A percentile compares a stretch with the other conserved stretches of the same genome.
Conservation (phyloP, 2,329 filamentous ascomycete species). For the Clarireedia monteithiana region DNA sequence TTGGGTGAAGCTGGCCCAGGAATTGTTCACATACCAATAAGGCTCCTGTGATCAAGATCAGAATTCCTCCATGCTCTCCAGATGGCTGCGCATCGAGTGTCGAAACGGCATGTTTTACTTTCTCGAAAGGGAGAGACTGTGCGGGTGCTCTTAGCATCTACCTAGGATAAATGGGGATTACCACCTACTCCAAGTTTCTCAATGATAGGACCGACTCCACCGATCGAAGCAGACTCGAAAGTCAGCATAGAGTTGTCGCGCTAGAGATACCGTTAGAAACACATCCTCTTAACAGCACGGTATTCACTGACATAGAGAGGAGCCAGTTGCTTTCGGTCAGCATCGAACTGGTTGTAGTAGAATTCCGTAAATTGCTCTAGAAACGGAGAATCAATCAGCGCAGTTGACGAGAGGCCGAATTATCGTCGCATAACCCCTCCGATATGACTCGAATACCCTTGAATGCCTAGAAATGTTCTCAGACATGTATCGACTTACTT, state of each 20-base stretch:
- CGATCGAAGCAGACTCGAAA: conserved; percentile 66
- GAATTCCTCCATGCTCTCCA: conserved; percentile 56
- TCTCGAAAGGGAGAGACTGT: conserved; percentile 70
- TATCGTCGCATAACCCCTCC: not conserved
- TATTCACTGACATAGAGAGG: conserved; percentile 67
- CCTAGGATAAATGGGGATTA: not conserved
- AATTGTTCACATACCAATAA: conserved; percentile 56
- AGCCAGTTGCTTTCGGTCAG: conserved; percentile 54
- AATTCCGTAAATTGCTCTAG: conserved; percentile 79
- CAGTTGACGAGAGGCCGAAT: not conserved
- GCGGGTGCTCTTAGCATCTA: conserved; percentile 10
- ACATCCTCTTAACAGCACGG: conserved; percentile 10
- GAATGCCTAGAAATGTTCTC: not conserved
- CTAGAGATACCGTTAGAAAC: conserved; percentile 38
- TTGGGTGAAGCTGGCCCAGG: conserved; percentile 4
- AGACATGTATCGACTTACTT: conserved; percentile 28
- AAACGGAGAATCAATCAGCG: conserved; percentile 18
- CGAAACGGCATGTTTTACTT: conserved; percentile 69
- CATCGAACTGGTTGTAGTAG: conserved; percentile 88
- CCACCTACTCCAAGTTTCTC: conserved; percentile 70
- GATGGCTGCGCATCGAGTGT: conserved; percentile 82
- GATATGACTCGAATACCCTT: not conserved
- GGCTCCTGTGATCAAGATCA: conserved; percentile 83
- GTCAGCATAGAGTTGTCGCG: conserved; percentile 84
- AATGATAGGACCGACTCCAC: conserved; percentile 59